phyloP scores from a whole-genome alignment of 805 yeast genomes.

The Pichia membranifaciens region DNA sequence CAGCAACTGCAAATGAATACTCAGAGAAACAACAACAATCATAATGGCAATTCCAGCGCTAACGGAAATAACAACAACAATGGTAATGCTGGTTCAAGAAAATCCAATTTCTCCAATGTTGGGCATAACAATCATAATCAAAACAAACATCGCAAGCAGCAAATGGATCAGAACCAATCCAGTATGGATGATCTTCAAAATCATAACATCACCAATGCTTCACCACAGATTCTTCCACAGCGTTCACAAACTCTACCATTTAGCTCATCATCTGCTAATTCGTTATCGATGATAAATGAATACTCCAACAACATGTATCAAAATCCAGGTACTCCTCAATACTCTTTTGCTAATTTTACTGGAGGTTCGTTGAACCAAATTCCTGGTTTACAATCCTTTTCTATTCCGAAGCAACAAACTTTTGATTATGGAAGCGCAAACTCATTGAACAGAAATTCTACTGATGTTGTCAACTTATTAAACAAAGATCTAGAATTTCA shows the following conservation, averaged over 20 bases:
- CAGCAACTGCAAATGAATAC: constrained; percentile 19
- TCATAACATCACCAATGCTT: neutral
- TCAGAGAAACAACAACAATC: neutral
- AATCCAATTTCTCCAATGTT: constrained; percentile 1
- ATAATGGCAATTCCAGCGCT: constrained; percentile 7
- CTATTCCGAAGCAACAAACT: constrained; percentile 6
- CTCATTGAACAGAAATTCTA: constrained; percentile 7
- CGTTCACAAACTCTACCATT: neutral
- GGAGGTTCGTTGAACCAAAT: constrained; percentile 2
- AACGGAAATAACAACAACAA: constrained; percentile 1
- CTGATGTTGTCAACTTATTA: constrained; percentile 14
- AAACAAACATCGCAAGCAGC: constrained; percentile 8
- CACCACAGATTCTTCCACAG: neutral
- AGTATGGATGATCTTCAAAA: neutral
- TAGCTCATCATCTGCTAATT: neutral
- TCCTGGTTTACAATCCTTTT: constrained; percentile 4
- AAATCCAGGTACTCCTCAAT: neutral
- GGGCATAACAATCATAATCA: neutral
- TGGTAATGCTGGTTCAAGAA: constrained; percentile 3
- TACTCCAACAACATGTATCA: neutral
- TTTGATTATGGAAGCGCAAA: constrained; percentile 3
- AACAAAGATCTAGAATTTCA: constrained; percentile 21
- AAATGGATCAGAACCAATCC: neutral
- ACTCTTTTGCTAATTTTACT: constrained; percentile 1
- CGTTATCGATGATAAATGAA: neutral